Base-by-base conservation (phyloP, 2,329 filamentous ascomycete species). In the Paecilomyces formosus region DNA sequence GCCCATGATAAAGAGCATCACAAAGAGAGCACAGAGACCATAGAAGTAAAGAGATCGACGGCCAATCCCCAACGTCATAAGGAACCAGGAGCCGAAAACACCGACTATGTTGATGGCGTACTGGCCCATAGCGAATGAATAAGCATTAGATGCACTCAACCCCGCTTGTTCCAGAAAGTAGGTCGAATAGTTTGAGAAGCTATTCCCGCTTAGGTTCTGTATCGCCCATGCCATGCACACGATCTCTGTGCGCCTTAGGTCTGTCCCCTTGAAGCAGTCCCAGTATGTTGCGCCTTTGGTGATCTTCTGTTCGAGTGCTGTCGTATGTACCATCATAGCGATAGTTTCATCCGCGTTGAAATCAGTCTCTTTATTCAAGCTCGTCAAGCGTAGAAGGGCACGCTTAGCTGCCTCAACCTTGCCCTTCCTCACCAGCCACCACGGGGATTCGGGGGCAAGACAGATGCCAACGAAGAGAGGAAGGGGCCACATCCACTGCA, bases 271-370 rank as follows among this genome's bases (percentile, higher is more conserved):
- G 82, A 96, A 95, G 76, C 91, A 96, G 72, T 96, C 91, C 65
- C 83, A 74, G 72, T 94, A 96, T 56, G 81, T 86, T 5, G 89
- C 85, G 30, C 90, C 90, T 6, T 78, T 76, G 3, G 89, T 92
- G 56, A 91, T 88, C 73, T 85, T 79, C 68, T 89, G 82, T 71
- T 96, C 92, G 11, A 95, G 78, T 0, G 88, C 88, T 0, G 89
- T 92, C 0, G 91, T 96, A 70, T 95, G 90, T 1, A 91, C 85
- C 89, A 96, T 96, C 90, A 96, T 95, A 66, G 89, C 87, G 55
- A 96, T 81, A 0, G 90, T 94, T 75, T 94, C 90, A 62, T 95
- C 88, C 11, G 88, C 84, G 67, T 95, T 84, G 65, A 94, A 92
- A 60, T 88, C 82, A 0, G 85, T 87, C 60, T 90, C 86, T 1